Evolutionary conservation across 768 basidiomycete species (phyloP).

Genomic region (Crucibulum laeve): DNA sequence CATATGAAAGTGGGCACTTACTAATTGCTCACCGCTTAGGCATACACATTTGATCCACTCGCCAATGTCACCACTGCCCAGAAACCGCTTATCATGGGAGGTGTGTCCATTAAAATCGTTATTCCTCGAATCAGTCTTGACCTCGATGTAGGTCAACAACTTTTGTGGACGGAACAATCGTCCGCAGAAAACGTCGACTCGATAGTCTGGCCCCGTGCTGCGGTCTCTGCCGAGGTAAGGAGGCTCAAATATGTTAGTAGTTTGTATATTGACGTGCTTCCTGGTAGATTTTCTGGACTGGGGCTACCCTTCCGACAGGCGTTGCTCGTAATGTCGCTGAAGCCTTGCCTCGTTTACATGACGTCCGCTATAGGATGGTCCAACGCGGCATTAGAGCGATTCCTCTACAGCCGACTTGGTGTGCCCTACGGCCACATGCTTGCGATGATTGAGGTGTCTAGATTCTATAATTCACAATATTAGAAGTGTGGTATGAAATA

Average conservation of each 20-base stretch:
- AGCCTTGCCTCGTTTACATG: no score
- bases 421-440: conserved; percentile 42
- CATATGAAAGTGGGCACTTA: background rate
- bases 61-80: conserved; percentile 45
- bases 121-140: background rate
- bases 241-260: no score
- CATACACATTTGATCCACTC: conserved; percentile 71
- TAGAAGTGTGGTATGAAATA: no score
- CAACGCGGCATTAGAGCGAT: conserved; percentile 42
- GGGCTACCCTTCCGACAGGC: no score
- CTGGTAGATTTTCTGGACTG: no score
- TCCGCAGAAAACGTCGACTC: conserved; percentile 64
- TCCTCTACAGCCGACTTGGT: conserved; percentile 53
- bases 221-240: conserved; percentile 63
- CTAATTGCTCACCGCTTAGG: no score
- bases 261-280: no score
- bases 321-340: no score
- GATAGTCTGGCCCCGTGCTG: conserved; percentile 70
- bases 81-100: conserved; percentile 60
- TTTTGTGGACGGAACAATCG: conserved; percentile 74
- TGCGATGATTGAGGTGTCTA: conserved; percentile 30
- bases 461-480: no score
- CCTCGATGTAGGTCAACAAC: conserved; percentile 51
- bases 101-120: conserved; percentile 25
- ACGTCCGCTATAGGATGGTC: conserved; percentile 44